Evolutionary conservation across 805 yeast species (phyloP), one percentile per base, ranked within the genome.

Genomic region (Myxozyma kluyveri): DNA sequence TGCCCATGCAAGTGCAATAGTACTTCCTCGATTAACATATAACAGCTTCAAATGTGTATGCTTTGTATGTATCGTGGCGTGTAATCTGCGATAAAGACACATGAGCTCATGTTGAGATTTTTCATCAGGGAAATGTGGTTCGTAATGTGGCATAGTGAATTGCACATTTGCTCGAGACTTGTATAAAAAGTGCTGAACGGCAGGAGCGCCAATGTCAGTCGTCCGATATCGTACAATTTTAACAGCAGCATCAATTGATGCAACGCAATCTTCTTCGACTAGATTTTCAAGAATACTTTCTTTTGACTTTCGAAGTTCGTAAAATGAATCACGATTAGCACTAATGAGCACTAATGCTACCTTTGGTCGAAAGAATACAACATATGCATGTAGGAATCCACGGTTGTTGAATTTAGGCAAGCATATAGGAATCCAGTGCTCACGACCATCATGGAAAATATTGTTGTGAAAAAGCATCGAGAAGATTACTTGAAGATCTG

Each of bases 361-460:
- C 58, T 72, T 55, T 35, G 65, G 53, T 41, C 75, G 75, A 42
- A 83, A 65, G 58, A 82, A 81, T 52, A 81, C 82, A 40, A 89
- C 85, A 63, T 85, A 88, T 10, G 88, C 82, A 64, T 93, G 86
- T 4, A 91, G 69, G 63, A 90, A 93, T 7, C 99, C 99, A 57
- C 82, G 82, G 1, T 88, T 72, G 64, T 93, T 91, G 72, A 91
- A 91, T 60, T 86, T 81, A 0, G 98, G 96, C 66, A 91, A 75
- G 67, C 99, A 91, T 0, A 91, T 75, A 0, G 99, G 99, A 10
- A 87, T 79, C 98, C 98, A 93, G 52, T 88, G 79, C 63, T 90
- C 96, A 60, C 86, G 64, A 21, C 71, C 72, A 29, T 72, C 72
- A 23, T 72, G 72, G 56, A 80, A 75, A 0, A 81, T 73, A 42